phyloP scores from a whole-genome alignment of 352 stramenopile genomes.

The Phytophthora multivora region DNA sequence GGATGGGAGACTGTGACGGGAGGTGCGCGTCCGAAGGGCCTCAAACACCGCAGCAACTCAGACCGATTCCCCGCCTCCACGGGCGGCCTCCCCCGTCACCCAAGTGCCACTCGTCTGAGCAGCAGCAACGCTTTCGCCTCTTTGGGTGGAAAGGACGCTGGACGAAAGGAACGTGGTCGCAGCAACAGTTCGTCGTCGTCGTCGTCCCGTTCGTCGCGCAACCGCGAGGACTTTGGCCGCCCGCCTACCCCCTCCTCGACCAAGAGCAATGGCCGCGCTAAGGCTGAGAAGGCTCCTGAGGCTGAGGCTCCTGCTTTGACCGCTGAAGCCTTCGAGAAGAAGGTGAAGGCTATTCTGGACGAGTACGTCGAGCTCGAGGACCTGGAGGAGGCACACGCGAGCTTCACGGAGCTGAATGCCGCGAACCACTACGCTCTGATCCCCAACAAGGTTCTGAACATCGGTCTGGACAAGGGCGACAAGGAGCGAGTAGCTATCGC shows the following conservation, averaged over 20 bases:
- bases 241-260: conserved; percentile 45
- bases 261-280: conserved; percentile 26
- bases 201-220: conserved; percentile 30
- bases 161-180: conserved; percentile 53
- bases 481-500: conserved; percentile 65
- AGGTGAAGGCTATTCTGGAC: conserved; percentile 83
- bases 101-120: conserved; percentile 31
- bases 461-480: conserved; percentile 73
- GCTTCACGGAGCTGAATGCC: conserved; percentile 64
- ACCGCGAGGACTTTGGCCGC: conserved; percentile 25
- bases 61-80: conserved; percentile 43
- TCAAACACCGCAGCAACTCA: conserved; percentile 69
- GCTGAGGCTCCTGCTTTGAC: conserved; percentile 35
- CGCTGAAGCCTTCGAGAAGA: conserved; percentile 78
- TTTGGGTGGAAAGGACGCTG: conserved; percentile 30
- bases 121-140: conserved; percentile 53
- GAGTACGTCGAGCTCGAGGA: conserved; percentile 89
- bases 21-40: conserved; percentile 52
- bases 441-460: conserved; percentile 57
- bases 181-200: conserved; percentile 61
- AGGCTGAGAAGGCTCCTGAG: conserved; percentile 23
- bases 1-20: conserved; percentile 77
- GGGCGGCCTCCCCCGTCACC: conserved; percentile 39
- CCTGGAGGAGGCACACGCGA: conserved; percentile 71
- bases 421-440: conserved; percentile 53